These are phyloP conservation scores for Suillus spraguei DNA, from an alignment of 768 basidiomycete genomes.

Conservation along the genomic window DNA sequence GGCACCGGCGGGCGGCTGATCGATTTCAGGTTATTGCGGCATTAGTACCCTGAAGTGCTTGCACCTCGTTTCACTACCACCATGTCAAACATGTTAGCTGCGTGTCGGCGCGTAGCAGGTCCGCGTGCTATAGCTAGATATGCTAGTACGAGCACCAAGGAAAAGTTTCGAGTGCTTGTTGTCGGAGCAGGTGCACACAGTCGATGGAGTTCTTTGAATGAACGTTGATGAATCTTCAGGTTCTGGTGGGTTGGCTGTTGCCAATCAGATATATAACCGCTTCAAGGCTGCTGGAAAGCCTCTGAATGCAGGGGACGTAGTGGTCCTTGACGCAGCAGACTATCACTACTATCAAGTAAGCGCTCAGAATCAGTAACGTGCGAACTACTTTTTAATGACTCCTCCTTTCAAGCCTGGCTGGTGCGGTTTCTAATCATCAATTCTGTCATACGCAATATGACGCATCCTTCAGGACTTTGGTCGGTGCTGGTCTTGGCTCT, in stretches of 20 bases:
- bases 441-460: neutral
- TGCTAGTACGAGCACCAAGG: conserved; percentile 33
- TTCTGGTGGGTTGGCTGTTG: conserved; percentile 78
- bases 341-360: conserved; percentile 84
- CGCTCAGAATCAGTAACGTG: conserved; percentile 12
- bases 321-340: conserved; percentile 79
- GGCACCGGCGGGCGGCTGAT: neutral
- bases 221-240: conserved; percentile 46
- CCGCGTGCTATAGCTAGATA: conserved; percentile 20
- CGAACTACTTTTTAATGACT: conserved; percentile 1
- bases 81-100: conserved; percentile 14
- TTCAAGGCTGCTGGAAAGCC: conserved; percentile 72
- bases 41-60: too few species aligned
- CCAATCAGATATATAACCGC: conserved; percentile 84
- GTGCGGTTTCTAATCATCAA: conserved; percentile 42
- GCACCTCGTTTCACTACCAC: conserved; percentile 5
- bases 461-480: conserved; percentile 70
- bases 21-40: too few species aligned
- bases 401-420: conserved; percentile 75
- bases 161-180: conserved; percentile 82
- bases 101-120: conserved; percentile 13
- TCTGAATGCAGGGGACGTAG: conserved; percentile 76
- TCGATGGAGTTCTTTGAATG: neutral
- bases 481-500: conserved; percentile 80
- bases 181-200: conserved; percentile 75